Evolutionary conservation across 2,329 filamentous ascomycete genomes (phyloP).

Genomic region (Xylaria sp.): DNA sequence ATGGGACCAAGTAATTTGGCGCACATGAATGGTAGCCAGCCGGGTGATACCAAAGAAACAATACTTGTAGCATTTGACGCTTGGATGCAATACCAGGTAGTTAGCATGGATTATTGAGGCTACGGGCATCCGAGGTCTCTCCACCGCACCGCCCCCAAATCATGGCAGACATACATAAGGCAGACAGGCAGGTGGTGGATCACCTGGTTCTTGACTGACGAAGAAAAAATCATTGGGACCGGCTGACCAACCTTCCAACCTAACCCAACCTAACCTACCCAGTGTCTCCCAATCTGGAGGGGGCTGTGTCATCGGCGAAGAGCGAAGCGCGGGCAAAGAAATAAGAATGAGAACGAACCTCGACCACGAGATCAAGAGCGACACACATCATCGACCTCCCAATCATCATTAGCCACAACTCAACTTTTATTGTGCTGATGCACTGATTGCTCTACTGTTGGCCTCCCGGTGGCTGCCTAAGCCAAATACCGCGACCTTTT

Average conservation of each 20-base stretch:
- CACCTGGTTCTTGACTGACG: constrained; percentile 24
- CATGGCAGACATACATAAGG: constrained; percentile 8
- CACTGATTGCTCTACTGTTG: constrained; percentile 4
- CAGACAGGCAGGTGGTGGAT: constrained; percentile 27
- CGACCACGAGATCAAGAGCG: constrained; percentile 10
- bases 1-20: not conserved
- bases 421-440: not conserved
- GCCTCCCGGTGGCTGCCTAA: not conserved
- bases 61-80: not conserved
- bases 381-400: not conserved
- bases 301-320: constrained; percentile 33
- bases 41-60: not conserved
- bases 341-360: not conserved
- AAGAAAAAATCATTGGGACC: constrained; percentile 16
- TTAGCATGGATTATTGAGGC: not conserved
- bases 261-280: constrained; percentile 4
- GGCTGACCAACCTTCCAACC: constrained; percentile 25
- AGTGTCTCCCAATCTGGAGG: constrained; percentile 15
- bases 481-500: not conserved
- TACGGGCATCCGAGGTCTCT: not conserved
- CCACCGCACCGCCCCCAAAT: not conserved
- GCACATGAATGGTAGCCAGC: not conserved
- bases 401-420: not conserved
- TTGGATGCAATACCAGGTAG: not conserved
- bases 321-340: constrained; percentile 19